These are phyloP conservation scores for Sordariomycetes sp. DNA, from an alignment of 2,329 filamentous ascomycete genomes.

Conservation along the genomic window DNA sequence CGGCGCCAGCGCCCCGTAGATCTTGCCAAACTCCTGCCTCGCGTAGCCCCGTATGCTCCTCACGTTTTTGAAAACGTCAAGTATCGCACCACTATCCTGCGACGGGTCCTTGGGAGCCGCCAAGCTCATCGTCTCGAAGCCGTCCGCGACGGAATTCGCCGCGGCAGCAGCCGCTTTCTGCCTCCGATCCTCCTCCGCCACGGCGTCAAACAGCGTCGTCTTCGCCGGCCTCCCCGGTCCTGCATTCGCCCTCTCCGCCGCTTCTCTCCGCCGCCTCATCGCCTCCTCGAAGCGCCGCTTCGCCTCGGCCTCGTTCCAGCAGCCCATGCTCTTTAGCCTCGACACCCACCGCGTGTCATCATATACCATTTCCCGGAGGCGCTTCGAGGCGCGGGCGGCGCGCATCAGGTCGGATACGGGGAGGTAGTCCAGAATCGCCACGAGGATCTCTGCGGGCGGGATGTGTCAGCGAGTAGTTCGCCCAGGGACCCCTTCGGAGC, in stretches of 20 bases:
- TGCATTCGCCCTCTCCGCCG: conserved; percentile 18
- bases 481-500: neutral
- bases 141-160: conserved; percentile 30
- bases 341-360: conserved; percentile 94
- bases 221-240: conserved; percentile 10
- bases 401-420: conserved; percentile 73
- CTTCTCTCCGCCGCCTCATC: conserved; percentile 46
- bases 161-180: conserved; percentile 13
- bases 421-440: conserved; percentile 78
- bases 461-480: neutral
- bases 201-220: conserved; percentile 62
- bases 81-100: conserved; percentile 37
- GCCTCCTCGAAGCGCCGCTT: conserved; percentile 66
- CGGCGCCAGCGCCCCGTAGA: conserved; percentile 78
- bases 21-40: conserved; percentile 77
- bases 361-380: conserved; percentile 96
- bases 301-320: conserved; percentile 85
- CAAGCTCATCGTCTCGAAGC: conserved; percentile 66
- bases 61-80: conserved; percentile 57
- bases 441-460: conserved; percentile 58
- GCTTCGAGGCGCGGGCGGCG: conserved; percentile 71
- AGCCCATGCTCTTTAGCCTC: conserved; percentile 71
- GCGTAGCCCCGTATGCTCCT: conserved; percentile 75
- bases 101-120: conserved; percentile 12
- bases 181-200: conserved; percentile 38